Conservation (phyloP, 1,139 yeast species). For the Geotrichum fermentans region DNA sequence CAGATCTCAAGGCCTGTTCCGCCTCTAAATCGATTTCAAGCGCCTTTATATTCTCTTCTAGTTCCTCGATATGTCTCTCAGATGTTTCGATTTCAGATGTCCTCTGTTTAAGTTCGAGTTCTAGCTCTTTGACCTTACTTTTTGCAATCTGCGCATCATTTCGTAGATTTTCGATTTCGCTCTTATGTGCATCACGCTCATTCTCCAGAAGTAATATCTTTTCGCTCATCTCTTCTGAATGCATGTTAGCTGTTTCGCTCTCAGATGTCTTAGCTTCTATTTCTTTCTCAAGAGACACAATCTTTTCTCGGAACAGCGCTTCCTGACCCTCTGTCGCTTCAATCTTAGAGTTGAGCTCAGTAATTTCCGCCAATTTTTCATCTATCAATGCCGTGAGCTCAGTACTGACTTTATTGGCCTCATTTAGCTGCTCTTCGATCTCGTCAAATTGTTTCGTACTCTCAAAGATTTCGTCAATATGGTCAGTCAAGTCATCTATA, state of each 20-base stretch:
- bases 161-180: background rate
- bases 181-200: background rate
- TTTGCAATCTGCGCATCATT: background rate
- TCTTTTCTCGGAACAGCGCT: background rate
- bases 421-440: conserved; percentile 7
- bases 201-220: background rate
- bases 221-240: background rate
- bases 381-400: conserved; percentile 7
- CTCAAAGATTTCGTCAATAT: conserved; percentile 10
- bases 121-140: background rate
- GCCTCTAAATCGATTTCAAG: conserved; percentile 16
- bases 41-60: conserved; percentile 6
- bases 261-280: background rate
- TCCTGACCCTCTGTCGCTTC: background rate
- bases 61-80: background rate
- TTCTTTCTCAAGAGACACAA: background rate
- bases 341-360: background rate
- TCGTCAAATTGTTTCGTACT: conserved; percentile 8
- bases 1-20: conserved; percentile 10
- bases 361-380: conserved; percentile 7
- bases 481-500: conserved; percentile 2
- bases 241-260: background rate
- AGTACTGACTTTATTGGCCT: conserved; percentile 6
- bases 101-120: conserved; percentile 1
- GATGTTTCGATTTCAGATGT: background rate